These are phyloP conservation scores for Ascomycota sp. DNA, from an alignment of 2,329 filamentous ascomycete species.

Conservation along the genomic window DNA sequence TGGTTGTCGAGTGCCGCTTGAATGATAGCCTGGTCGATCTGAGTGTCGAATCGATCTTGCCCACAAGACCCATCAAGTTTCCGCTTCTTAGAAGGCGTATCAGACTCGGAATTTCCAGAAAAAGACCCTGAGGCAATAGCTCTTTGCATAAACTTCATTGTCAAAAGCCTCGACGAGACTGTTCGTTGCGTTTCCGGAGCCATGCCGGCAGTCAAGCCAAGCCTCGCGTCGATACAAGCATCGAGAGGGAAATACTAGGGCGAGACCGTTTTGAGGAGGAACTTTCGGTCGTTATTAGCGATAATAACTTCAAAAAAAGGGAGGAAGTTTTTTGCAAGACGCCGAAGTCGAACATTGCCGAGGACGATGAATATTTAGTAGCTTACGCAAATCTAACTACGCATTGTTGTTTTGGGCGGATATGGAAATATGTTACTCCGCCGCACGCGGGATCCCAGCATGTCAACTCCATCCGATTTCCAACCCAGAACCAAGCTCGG, in stretches of 20 bases:
- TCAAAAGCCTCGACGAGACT: constrained; percentile 74
- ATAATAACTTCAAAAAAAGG: too few species aligned
- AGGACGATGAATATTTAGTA: too few species aligned
- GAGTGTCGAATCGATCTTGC: constrained; percentile 15
- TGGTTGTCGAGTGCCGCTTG: constrained; percentile 44
- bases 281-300: too few species aligned
- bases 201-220: constrained; percentile 9
- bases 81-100: constrained; percentile 42
- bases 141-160: constrained; percentile 97
- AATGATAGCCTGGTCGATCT: constrained; percentile 37
- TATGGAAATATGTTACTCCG: too few species aligned
- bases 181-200: constrained; percentile 35
- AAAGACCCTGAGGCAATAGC: constrained; percentile 41
- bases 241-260: too few species aligned
- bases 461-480: background rate
- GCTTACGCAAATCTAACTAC: too few species aligned
- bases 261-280: too few species aligned
- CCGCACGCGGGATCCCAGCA: too few species aligned
- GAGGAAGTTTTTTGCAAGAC: too few species aligned
- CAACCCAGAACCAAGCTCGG: background rate
- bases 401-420: too few species aligned
- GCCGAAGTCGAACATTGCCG: too few species aligned
- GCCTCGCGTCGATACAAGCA: too few species aligned
- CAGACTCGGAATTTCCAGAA: constrained; percentile 22
- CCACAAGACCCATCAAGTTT: constrained; percentile 22